Evolutionary conservation across 2,329 filamentous ascomycete genomes (phyloP), one percentile per base, ranked within the genome.

Genomic region (Penicillium brevicompactum): DNA sequence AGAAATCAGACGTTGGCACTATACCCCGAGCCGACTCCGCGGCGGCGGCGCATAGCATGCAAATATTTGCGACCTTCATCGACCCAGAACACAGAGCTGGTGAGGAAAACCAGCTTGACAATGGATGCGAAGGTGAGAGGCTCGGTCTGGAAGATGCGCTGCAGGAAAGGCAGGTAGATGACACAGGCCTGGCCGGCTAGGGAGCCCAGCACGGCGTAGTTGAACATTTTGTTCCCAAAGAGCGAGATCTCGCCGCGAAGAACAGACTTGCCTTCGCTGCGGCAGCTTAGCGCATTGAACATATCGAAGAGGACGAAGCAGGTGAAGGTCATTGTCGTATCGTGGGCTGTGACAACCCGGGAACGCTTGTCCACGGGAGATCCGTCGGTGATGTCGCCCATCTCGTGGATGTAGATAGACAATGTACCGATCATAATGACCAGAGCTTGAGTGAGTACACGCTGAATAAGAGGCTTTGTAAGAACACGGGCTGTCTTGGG

Each of bases 241-340:
- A 96, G 73, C 8, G 89, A 86, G 48, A 96, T 82, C 71, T 99
- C 92, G 40, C 94, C 93, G 24, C 88, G 83, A 3, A 99, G 83
- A 5, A 99, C 82, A 10, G 90, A 95, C 74, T 97, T 97, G 59
- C 84, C 87, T 70, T 96, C 92, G 7, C 90, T 95, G 46, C 94
- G 90, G 76, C 94, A 99, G 14, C 91, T 88, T 21, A 99, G 81
- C 1, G 94, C 94, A 74, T 99, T 97, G 81, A 97, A 97, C 94
- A 99, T 99, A 80, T 99, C 94, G 75, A 97, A 99, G 51, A 99
- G 84, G 44, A 99, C 94, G 70, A 99, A 99, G 76, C 92, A 96
- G 5, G 94, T 99, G 72, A 99, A 99, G 0, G 94, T 97, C 90
- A 99, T 97, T 61, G 94, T 99, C 1, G 94, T 99, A 76, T 99